Base-by-base conservation (phyloP, 768 basidiomycete species). In the Imleria badia region DNA sequence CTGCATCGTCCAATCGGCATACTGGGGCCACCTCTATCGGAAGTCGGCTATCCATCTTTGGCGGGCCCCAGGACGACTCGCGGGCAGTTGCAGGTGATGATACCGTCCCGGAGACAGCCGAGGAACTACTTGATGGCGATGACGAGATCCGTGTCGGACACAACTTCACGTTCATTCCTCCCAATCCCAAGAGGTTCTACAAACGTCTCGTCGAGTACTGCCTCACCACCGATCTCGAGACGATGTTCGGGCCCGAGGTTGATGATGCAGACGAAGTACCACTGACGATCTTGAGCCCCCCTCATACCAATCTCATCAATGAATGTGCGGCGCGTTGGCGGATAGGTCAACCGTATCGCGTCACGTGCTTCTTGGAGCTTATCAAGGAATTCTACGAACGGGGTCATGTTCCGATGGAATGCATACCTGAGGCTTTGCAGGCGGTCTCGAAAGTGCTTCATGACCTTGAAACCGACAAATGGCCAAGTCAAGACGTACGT, bases 181-280 rank as follows among this genome's bases (percentile, higher is more conserved):
- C 92, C 15, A 91, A 90, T 66, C 90, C 95, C 8, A 84, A 82
- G 71, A 85, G 82, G 63, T 91, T 81, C 69, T 99, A 96, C 77
- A 84, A 85, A 59, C 83, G 90, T 12, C 79, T 98, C 15, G 79
- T 97, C 29, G 86, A 92, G 67, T 77, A 82, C 51, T 94, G 94
- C 66, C 82, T 99, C 43, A 78, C 86, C 23, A 79, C 81, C 26
- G 97, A 99, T 68, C 76, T 98, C 54, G 91, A 93, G 65, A 82
- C 86, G 35, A 93, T 99, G 90, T 78, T 89, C 45, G 88, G 88
- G 43, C 89, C 91, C 6, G 89, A 90, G 53, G 87, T 98, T n/a
- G 88, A 93, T 43, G 92, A 94, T 61, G 89, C 92, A 61, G 92
- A 98, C 60, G 94, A 98, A 74, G 96, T 99, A 15, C 91, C 94